phyloP scores from a whole-genome alignment of 768 basidiomycete species.

The Epithele typhae region DNA sequence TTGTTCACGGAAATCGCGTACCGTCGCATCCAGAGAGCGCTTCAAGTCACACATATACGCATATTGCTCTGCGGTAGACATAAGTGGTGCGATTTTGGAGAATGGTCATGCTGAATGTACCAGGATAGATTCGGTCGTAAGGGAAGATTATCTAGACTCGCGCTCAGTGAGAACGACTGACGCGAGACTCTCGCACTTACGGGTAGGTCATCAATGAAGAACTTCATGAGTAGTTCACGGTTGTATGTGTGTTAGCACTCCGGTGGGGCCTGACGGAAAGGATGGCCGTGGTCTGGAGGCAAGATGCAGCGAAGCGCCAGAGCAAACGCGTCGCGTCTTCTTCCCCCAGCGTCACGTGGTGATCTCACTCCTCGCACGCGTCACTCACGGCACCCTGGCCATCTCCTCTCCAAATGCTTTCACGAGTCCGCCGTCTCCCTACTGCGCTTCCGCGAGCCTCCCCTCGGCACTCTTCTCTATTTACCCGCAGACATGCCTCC shows the following conservation, averaged over 20 bases:
- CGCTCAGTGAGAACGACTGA: constrained; percentile 2
- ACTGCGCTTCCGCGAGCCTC: constrained; percentile 3
- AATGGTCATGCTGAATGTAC: too few species aligned
- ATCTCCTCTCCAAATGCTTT: constrained; percentile 19
- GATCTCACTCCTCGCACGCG: constrained; percentile 1
- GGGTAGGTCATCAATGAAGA: constrained; percentile 33
- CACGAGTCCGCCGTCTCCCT: constrained; percentile 15
- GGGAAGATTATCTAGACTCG: constrained; percentile 74
- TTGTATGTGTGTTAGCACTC: neutral
- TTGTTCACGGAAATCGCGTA: constrained; percentile 30
- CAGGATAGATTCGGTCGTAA: constrained; percentile 94
- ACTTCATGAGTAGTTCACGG: constrained; percentile 28
- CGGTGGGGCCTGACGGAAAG: neutral
- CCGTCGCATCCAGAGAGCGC: constrained; percentile 90
- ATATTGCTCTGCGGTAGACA: constrained; percentile 81
- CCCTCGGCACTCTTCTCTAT: neutral
- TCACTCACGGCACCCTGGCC: constrained; percentile 4
- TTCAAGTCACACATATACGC: constrained; percentile 99
- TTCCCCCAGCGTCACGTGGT: neutral
- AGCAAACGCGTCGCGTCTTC: constrained; percentile 5
- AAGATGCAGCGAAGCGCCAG: constrained; percentile 7
- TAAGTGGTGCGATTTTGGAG: too few species aligned
- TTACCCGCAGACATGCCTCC: constrained; percentile 9
- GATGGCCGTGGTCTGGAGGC: constrained; percentile 15
- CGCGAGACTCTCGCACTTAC: constrained; percentile 33